Evolutionary conservation across 192 early-diverging fungal genomes (phyloP).

Genomic region (Entomortierella parvispora): DNA sequence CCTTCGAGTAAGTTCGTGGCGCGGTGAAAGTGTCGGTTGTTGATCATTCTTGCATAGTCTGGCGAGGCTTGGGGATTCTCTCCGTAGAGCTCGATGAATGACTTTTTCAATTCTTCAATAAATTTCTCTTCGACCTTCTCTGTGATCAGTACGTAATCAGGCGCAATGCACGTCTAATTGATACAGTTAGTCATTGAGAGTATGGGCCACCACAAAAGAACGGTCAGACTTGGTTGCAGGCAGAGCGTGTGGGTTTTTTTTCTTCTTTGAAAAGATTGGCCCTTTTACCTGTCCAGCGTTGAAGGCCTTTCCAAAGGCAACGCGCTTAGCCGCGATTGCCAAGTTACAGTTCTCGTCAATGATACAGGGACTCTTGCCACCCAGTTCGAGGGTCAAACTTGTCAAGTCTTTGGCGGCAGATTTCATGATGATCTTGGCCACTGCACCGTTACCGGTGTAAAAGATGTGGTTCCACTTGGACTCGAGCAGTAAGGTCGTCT

Average conservation of each 20-base stretch:
- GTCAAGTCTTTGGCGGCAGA: conserved; percentile 84
- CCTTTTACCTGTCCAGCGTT: conserved; percentile 81
- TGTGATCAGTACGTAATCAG: conserved; percentile 82
- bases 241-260: neutral
- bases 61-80: conserved; percentile 50
- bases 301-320: conserved; percentile 82
- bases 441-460: conserved; percentile 84
- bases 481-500: conserved; percentile 76
- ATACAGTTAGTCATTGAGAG: neutral
- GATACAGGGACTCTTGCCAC: conserved; percentile 81
- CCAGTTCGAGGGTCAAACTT: conserved; percentile 88
- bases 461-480: conserved; percentile 87
- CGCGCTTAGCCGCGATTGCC: conserved; percentile 68
- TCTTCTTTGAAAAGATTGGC: neutral
- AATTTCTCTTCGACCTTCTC: conserved; percentile 63
- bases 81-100: conserved; percentile 55
- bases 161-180: conserved; percentile 78
- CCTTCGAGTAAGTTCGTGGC: conserved; percentile 60
- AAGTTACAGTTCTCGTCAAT: conserved; percentile 71
- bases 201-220: neutral
- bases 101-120: conserved; percentile 58
- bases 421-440: conserved; percentile 80
- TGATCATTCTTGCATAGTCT: conserved; percentile 77
- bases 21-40: conserved; percentile 70
- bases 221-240: too few relatives aligned